Evolutionary conservation across 352 stramenopile species (phyloP).

Genomic region (Phytopythium cucurbitacearum): DNA sequence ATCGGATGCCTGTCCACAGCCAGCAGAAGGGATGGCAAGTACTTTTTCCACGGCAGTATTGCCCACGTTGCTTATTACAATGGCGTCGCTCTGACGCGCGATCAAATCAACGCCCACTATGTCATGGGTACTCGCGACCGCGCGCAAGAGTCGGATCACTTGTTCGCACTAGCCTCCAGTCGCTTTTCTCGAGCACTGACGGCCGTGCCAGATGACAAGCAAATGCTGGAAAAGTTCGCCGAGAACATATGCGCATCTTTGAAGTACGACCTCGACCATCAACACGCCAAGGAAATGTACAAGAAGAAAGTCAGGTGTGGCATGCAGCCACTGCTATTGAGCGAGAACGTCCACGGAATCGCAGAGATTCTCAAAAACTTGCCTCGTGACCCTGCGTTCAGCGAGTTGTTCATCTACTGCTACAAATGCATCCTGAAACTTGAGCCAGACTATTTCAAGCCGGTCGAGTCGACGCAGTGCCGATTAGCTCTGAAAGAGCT

Average conservation of each 20-base stretch:
- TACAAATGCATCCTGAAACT: constrained; percentile 54
- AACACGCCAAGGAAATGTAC: constrained; percentile 61
- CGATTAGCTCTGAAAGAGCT: constrained; percentile 44
- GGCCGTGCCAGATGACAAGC: constrained; percentile 53
- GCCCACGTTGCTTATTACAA: constrained; percentile 87
- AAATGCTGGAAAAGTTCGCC: constrained; percentile 65
- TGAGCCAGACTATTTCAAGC: constrained; percentile 53
- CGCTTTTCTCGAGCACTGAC: constrained; percentile 63
- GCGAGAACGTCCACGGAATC: constrained; percentile 65
- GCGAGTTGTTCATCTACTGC: constrained; percentile 69
- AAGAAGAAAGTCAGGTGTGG: constrained; percentile 78
- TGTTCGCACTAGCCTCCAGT: constrained; percentile 70
- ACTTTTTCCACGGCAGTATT: constrained; percentile 83
- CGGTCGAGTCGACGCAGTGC: constrained; percentile 40
- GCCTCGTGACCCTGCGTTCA: constrained; percentile 65
- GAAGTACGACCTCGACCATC: constrained; percentile 77
- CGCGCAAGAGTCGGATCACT: constrained; percentile 56
- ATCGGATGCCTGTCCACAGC: constrained; percentile 73
- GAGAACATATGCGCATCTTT: constrained; percentile 80
- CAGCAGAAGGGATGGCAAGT: constrained; percentile 61
- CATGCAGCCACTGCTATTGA: constrained; percentile 48
- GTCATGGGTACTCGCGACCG: constrained; percentile 60
- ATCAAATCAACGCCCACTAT: constrained; percentile 76
- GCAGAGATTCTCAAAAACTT: constrained; percentile 83
- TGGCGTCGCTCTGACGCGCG: constrained; percentile 38